phyloP scores from a whole-genome alignment of 345 rosid species.

The Aquilaria sinensis region DNA sequence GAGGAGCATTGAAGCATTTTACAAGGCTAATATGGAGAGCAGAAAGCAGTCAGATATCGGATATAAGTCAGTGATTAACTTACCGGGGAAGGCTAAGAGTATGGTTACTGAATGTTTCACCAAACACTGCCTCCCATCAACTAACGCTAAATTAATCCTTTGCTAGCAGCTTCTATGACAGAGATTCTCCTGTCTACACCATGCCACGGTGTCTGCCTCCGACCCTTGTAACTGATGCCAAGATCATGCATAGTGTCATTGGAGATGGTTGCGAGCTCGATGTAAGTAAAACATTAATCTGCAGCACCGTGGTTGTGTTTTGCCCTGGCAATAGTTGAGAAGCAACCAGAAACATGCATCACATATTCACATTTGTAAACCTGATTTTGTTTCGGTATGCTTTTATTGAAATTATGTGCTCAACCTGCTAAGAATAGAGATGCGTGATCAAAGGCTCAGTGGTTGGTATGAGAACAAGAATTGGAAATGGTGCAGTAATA shows the following conservation, averaged over 20 bases:
- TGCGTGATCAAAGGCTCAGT: conserved; percentile 72
- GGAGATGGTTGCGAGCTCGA: conserved; percentile 80
- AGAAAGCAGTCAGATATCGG: conserved; percentile 33
- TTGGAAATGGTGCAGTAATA: conserved; percentile 46
- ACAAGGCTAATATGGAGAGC: conserved; percentile 72
- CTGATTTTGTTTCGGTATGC: conserved; percentile 3
- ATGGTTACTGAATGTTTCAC: conserved; percentile 4
- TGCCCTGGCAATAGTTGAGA: too few species aligned
- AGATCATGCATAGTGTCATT: conserved; percentile 50
- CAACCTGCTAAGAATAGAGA: conserved; percentile 40
- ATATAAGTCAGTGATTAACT: conserved; percentile 35
- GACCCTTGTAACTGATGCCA: conserved; percentile 42
- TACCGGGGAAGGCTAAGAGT: conserved; percentile 5
- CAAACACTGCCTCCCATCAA: background rate
- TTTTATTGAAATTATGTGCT: conserved; percentile 9
- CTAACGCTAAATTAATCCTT: conserved; percentile 16
- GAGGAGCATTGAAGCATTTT: conserved; percentile 60
- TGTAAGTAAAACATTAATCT: conserved; percentile 29
- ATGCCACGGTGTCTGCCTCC: conserved; percentile 77
- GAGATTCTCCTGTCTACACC: conserved; percentile 48
- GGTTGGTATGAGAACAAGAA: conserved; percentile 72
- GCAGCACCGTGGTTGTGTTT: background rate
- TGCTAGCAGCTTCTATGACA: conserved; percentile 53
- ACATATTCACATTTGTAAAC: background rate
- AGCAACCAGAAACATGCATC: too few species aligned